Conservation (phyloP, 331 rosid species). For the Rosa hybrid region DNA sequence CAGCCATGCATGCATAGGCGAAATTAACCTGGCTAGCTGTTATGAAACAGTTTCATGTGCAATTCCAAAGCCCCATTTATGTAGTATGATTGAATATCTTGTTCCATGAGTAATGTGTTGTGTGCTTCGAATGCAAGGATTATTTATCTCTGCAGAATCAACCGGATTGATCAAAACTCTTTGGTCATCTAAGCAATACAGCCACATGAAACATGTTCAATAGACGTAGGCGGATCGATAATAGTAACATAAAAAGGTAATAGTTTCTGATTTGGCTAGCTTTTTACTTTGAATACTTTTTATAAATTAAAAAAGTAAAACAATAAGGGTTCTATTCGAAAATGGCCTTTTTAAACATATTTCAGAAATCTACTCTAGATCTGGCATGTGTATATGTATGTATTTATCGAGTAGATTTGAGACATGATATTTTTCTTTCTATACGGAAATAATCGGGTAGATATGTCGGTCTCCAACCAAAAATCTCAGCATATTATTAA, state of each 20-base stretch:
- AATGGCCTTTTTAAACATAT: too few species aligned
- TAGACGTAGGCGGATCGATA: too few species aligned
- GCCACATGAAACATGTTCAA: too few species aligned
- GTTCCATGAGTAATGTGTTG: not conserved
- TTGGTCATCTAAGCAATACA: too few species aligned
- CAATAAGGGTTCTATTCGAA: too few species aligned
- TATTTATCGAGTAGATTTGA: not conserved
- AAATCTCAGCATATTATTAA: not conserved
- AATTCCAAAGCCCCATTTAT: not conserved
- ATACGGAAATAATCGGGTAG: not conserved
- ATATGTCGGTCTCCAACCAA: not conserved
- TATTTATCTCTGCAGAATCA: not conserved
- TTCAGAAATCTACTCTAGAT: too few species aligned
- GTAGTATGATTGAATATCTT: not conserved
- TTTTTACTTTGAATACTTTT: too few species aligned
- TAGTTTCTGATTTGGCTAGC: too few species aligned
- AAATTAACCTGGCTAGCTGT: not conserved
- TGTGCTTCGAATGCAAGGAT: not conserved
- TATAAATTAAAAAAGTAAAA: too few species aligned
- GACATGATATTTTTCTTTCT: not conserved
- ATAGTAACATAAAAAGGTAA: too few species aligned
- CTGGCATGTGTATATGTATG: not conserved
- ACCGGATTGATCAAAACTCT: too few species aligned
- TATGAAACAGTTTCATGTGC: constrained; percentile 9
- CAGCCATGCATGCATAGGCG: not conserved